Percentiles rank a stretch among this genome's conserved stretches.
phyloP scores from a whole-genome alignment of 2,329 filamentous ascomycete genomes.

The Fusarium chaquense region DNA sequence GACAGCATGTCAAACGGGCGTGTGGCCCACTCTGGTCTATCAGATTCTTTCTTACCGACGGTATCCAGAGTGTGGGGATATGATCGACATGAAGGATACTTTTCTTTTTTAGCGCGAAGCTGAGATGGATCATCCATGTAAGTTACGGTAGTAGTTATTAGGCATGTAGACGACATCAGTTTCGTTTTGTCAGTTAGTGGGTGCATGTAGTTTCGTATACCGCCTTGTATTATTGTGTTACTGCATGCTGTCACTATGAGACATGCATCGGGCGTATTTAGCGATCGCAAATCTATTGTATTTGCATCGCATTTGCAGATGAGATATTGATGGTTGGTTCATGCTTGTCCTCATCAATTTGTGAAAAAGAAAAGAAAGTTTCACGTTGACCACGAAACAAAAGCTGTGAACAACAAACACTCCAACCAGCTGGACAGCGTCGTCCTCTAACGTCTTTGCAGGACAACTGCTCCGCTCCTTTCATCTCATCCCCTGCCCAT shows the following conservation, averaged over 20 bases:
- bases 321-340: not conserved
- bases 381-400: slow-evolving; percentile 3
- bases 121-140: slow-evolving; percentile 14
- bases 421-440: slow-evolving; percentile 4
- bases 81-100: slow-evolving; percentile 32
- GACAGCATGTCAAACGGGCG: slow-evolving; percentile 17
- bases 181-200: not conserved
- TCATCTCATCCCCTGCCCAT: slow-evolving; percentile 20
- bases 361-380: not conserved
- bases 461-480: not conserved
- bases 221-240: slow-evolving; percentile 8
- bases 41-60: slow-evolving; percentile 12
- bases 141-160: slow-evolving; percentile 21
- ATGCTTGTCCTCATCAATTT: not conserved
- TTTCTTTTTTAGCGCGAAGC: slow-evolving; percentile 19
- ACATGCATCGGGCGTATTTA: slow-evolving; percentile 22
- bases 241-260: slow-evolving; percentile 12
- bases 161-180: slow-evolving; percentile 14
- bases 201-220: slow-evolving; percentile 1
- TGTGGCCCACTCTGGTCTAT: slow-evolving; percentile 2
- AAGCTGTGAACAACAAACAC: not conserved
- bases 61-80: slow-evolving; percentile 29
- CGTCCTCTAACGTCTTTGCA: slow-evolving; percentile 1
- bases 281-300: slow-evolving; percentile 13
- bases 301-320: not conserved